These are phyloP conservation scores for Acacia concinna DNA, from an alignment of 331 rosid genomes.

Conservation along the genomic window DNA sequence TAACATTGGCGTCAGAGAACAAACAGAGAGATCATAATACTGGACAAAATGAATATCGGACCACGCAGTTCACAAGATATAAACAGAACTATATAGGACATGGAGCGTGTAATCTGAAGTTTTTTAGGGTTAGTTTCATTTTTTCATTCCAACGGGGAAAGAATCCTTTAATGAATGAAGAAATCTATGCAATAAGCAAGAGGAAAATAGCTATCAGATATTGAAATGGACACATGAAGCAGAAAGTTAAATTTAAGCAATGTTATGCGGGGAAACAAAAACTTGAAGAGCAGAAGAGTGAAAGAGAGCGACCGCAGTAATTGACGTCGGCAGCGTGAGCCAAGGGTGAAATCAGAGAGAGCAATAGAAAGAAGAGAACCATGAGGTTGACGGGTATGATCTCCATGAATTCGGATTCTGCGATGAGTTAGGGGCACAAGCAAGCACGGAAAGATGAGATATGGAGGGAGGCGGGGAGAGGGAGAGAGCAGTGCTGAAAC, in stretches of 20 bases:
- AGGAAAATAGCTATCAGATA: not conserved
- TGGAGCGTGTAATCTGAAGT: not conserved
- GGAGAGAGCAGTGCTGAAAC: not conserved
- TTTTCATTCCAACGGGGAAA: not conserved
- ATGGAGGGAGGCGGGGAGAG: too few relatives aligned
- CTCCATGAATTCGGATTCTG: constrained; percentile 31
- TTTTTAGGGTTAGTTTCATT: not conserved
- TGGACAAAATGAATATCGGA: not conserved
- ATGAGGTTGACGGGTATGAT: constrained; percentile 28
- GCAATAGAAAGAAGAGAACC: constrained; percentile 19
- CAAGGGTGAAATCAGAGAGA: constrained; percentile 33
- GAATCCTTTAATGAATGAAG: not conserved
- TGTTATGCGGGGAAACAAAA: not conserved
- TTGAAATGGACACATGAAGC: not conserved
- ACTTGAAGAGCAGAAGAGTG: not conserved
- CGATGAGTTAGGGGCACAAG: not conserved
- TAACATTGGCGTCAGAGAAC: not conserved
- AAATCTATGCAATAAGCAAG: not conserved
- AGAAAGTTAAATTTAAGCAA: not conserved
- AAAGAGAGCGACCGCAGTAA: constrained; percentile 66
- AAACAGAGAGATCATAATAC: not conserved
- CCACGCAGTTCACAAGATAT: not conserved
- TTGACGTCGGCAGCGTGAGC: constrained; percentile 47
- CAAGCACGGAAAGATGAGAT: not conserved
- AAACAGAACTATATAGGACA: not conserved